phyloP scores from a whole-genome alignment of 1,139 yeast genomes.

The Yamadazyma buinensis region DNA sequence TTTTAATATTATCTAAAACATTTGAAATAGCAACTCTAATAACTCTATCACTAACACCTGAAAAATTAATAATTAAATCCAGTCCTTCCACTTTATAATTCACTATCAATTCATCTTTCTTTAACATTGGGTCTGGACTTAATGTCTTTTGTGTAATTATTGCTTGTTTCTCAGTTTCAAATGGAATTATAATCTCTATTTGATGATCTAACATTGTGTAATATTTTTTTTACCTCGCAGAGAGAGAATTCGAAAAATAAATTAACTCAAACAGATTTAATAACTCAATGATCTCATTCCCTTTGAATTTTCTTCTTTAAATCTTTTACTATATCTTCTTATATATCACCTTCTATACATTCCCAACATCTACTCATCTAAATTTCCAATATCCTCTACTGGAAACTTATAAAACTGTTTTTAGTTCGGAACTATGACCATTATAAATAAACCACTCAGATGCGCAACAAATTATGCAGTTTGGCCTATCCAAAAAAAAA shows the following conservation, averaged over 20 bases:
- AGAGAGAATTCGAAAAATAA: no score
- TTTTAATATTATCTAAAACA: conserved; percentile 59
- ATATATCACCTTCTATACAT: no score
- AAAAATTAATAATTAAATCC: conserved; percentile 40
- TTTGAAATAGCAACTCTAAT: conserved; percentile 70
- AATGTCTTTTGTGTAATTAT: conserved; percentile 56
- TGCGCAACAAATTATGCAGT: neutral
- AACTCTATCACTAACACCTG: conserved; percentile 59
- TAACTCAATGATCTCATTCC: no score
- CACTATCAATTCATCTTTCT: conserved; percentile 55
- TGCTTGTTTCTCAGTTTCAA: conserved; percentile 58
- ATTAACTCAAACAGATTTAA: no score
- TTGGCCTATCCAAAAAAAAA: neutral
- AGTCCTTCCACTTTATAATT: conserved; percentile 27
- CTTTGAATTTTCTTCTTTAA: no score
- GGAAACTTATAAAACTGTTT: no score
- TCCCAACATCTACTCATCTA: no score
- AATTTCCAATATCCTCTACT: no score
- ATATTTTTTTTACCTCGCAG: no score
- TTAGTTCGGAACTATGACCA: no score
- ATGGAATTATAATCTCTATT: conserved; percentile 47
- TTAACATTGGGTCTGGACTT: conserved; percentile 75
- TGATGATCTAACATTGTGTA: conserved; percentile 8
- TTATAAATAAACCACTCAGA: no score
- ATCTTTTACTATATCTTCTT: no score